phyloP scores from a whole-genome alignment of 805 yeast genomes.

The Candida dajiaensis region DNA sequence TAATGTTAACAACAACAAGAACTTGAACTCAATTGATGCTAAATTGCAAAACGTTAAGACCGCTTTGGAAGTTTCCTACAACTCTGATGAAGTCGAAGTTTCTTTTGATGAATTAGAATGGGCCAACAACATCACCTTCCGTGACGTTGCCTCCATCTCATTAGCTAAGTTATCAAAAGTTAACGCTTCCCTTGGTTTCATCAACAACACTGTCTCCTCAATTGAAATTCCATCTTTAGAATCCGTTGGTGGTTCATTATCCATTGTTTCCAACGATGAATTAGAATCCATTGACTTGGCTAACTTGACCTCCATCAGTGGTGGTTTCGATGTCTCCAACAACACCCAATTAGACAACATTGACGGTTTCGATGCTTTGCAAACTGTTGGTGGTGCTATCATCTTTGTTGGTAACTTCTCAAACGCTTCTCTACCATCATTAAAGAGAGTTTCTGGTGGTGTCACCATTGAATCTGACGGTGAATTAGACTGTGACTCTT shows the following conservation, averaged over 20 bases:
- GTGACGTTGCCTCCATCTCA: constrained; percentile 69
- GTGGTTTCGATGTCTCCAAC: constrained; percentile 89
- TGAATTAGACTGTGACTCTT: constrained; percentile 75
- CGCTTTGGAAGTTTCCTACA: constrained; percentile 74
- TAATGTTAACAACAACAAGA: constrained; percentile 87
- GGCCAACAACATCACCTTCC: constrained; percentile 87
- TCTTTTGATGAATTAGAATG: constrained; percentile 62
- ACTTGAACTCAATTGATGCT: constrained; percentile 66
- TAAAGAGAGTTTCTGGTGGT: constrained; percentile 87
- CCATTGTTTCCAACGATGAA: constrained; percentile 67
- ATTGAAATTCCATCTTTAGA: constrained; percentile 50
- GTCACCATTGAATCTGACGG: constrained; percentile 73
- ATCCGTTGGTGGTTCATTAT: constrained; percentile 73
- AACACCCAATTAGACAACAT: constrained; percentile 65
- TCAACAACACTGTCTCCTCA: constrained; percentile 58
- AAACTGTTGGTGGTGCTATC: constrained; percentile 84
- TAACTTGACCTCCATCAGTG: constrained; percentile 69
- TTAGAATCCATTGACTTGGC: constrained; percentile 66
- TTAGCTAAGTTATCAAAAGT: constrained; percentile 62
- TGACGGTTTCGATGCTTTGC: constrained; percentile 68
- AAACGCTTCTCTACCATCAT: constrained; percentile 67
- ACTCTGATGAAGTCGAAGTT: constrained; percentile 72
- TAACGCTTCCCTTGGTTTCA: constrained; percentile 78
- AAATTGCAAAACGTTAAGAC: constrained; percentile 69
- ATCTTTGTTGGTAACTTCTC: constrained; percentile 73